Conservation (phyloP, 305 asterid genomes). For the Andrographis paniculata region DNA sequence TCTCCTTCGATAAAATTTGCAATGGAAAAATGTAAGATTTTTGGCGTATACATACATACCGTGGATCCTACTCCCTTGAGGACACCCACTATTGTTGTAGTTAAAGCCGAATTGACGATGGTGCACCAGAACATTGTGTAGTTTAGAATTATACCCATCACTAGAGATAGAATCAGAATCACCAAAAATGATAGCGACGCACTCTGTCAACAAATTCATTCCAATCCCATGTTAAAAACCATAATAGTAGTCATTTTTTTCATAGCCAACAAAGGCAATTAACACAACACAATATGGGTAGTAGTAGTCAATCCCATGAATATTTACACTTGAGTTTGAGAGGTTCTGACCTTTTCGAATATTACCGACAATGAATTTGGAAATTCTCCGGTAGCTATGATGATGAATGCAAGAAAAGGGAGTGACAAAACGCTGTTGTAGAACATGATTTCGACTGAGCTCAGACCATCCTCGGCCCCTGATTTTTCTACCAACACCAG, state of each 20-base stretch:
- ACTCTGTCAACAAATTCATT: conserved; percentile 41
- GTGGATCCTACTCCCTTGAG: conserved; percentile 97
- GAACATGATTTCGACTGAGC: conserved; percentile 86
- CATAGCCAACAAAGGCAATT: too few species aligned
- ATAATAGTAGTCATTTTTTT: too few species aligned
- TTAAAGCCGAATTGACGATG: conserved; percentile 89
- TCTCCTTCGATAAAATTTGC: background rate
- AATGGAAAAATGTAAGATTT: background rate
- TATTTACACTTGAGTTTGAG: too few species aligned
- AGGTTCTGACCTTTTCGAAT: conserved; percentile 65
- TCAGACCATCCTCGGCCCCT: conserved; percentile 94
- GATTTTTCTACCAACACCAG: conserved; percentile 91
- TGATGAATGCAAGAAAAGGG: conserved; percentile 79
- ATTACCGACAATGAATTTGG: conserved; percentile 62
- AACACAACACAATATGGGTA: too few species aligned
- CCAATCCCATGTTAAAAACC: too few species aligned
- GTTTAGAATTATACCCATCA: conserved; percentile 87
- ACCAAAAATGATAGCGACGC: conserved; percentile 47
- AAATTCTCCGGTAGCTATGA: conserved; percentile 85
- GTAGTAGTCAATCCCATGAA: too few species aligned
- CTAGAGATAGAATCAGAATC: conserved; percentile 68
- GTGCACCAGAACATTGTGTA: conserved; percentile 97
- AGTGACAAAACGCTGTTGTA: conserved; percentile 78
- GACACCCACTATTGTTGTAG: conserved; percentile 95
- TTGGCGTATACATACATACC: conserved; percentile 28